phyloP scores from a whole-genome alignment of 805 yeast species.

The Hanseniaspora vineae region DNA sequence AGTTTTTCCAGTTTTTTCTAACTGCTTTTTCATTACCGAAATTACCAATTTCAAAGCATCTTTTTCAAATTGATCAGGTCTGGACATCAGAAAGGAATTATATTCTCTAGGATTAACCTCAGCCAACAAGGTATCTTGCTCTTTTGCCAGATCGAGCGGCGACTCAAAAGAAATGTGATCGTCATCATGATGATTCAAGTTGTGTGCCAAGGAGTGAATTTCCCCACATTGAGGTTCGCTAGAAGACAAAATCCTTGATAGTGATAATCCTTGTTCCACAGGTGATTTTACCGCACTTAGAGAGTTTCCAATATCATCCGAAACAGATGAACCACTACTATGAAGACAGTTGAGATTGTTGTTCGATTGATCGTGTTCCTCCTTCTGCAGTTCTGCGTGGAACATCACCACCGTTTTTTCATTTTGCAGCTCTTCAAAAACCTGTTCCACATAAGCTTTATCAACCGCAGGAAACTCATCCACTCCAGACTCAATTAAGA shows the following conservation, averaged over 20 bases:
- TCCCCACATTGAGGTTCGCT: conserved; percentile 45
- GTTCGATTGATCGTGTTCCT: conserved; percentile 36
- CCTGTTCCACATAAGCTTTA: conserved; percentile 40
- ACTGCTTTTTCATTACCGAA: conserved; percentile 36
- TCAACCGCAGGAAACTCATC: conserved; percentile 84
- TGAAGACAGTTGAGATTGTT: conserved; percentile 21
- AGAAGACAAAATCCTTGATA: conserved; percentile 42
- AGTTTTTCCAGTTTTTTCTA: conserved; percentile 20
- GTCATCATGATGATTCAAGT: conserved; percentile 5
- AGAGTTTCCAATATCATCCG: background rate
- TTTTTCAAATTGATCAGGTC: conserved; percentile 83
- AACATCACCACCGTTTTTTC: conserved; percentile 68
- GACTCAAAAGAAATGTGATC: conserved; percentile 15
- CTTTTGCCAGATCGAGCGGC: conserved; percentile 33
- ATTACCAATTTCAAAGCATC: conserved; percentile 70
- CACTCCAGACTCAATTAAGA: conserved; percentile 88
- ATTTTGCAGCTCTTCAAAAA: conserved; percentile 40
- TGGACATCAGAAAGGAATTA: conserved; percentile 60
- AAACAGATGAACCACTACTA: conserved; percentile 1
- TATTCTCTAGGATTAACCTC: conserved; percentile 51
- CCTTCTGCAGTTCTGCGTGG: conserved; percentile 57
- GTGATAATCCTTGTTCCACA: conserved; percentile 26
- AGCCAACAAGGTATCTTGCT: conserved; percentile 28
- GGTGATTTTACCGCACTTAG: background rate
- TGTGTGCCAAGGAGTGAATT: conserved; percentile 22